Evolutionary conservation across 2,329 filamentous ascomycete species (phyloP).

Genomic region (Sporothrix brasiliensis): DNA sequence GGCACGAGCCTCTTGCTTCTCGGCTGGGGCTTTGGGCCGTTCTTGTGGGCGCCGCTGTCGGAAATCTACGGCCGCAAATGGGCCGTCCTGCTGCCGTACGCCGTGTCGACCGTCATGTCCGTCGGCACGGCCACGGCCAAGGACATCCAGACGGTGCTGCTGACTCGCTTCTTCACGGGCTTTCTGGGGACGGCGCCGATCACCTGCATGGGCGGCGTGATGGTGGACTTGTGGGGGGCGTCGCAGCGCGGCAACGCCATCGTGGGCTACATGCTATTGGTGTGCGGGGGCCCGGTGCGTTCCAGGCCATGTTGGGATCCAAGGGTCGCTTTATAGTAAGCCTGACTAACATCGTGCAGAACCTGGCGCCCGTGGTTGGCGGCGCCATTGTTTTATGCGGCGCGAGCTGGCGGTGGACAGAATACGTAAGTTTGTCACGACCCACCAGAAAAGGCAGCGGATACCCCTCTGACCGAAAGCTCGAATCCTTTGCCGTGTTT

Average conservation of each 20-base stretch:
- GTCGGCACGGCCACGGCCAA: slow-evolving; percentile 8
- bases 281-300: slow-evolving; percentile 8
- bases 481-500: no score
- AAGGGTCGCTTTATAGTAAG: background rate
- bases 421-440: background rate
- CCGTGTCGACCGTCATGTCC: background rate
- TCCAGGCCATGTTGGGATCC: background rate
- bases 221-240: slow-evolving; percentile 25
- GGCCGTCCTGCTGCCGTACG: background rate
- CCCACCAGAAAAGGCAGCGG: no score
- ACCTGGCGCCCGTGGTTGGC: background rate
- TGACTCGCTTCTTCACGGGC: slow-evolving; percentile 13
- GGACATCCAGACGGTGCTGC: slow-evolving; percentile 12
- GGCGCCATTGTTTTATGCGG: background rate
- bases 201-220: slow-evolving; percentile 24
- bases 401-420: slow-evolving; percentile 11
- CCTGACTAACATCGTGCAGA: background rate
- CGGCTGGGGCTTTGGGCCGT: slow-evolving; percentile 11
- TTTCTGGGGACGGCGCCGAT: slow-evolving; percentile 26
- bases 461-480: no score
- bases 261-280: slow-evolving; percentile 16
- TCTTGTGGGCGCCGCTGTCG: slow-evolving; percentile 7
- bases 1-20: slow-evolving; percentile 27
- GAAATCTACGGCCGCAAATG: slow-evolving; percentile 13
- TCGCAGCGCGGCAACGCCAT: slow-evolving; percentile 28